Conservation (phyloP, 441 rosid species). For the Populus hybrid region DNA sequence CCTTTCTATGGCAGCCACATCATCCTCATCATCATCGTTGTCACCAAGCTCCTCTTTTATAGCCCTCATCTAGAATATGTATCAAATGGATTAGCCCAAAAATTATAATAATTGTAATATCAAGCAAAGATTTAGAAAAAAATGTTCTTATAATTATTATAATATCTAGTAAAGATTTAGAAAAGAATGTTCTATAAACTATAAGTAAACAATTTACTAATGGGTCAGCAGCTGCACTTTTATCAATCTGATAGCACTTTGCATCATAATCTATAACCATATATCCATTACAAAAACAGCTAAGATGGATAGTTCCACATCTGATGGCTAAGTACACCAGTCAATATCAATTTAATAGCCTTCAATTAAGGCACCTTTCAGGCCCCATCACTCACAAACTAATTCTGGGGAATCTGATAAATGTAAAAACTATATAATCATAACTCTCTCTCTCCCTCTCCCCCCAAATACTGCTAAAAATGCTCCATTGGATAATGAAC, state of each 20-base stretch:
- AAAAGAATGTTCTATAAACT: not conserved
- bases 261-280: not conserved
- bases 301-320: not conserved
- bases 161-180: not conserved
- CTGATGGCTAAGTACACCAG: not conserved
- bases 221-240: not conserved
- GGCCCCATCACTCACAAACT: not conserved
- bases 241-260: not conserved
- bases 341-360: not conserved
- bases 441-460: not conserved
- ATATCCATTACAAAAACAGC: not conserved
- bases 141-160: not conserved
- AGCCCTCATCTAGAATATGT: slow-evolving; percentile 80
- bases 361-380: not conserved
- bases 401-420: not conserved
- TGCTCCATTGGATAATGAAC: not conserved
- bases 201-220: not conserved
- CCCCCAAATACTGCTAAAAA: not conserved
- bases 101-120: slow-evolving; percentile 3
- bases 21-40: slow-evolving; percentile 98
- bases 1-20: slow-evolving; percentile 86
- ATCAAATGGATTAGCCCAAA: slow-evolving; percentile 21
- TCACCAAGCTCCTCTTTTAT: slow-evolving; percentile 99
- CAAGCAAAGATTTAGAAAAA: not conserved
- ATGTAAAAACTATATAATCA: not conserved